These are phyloP conservation scores for Lavandula angustifolia DNA, from an alignment of 257 asterid genomes.

Conservation along the genomic window DNA sequence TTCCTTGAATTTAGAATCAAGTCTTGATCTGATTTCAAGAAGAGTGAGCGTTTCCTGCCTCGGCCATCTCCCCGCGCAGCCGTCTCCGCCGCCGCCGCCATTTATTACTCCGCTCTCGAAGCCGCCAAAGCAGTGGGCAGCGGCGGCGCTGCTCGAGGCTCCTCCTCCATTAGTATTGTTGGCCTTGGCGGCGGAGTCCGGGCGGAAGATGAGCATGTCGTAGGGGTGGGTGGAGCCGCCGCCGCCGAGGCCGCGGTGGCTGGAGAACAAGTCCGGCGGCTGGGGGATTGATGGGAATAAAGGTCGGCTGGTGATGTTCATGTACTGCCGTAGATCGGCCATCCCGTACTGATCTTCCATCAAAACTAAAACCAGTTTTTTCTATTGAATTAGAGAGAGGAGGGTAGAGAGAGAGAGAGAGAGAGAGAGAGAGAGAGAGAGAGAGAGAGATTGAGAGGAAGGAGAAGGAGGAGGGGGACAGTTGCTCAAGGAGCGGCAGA, in stretches of 20 bases:
- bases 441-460: background rate
- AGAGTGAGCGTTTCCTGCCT: conserved; percentile 90
- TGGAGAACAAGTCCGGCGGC: conserved; percentile 43
- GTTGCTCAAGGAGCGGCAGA: conserved; percentile 61
- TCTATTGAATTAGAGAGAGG: background rate
- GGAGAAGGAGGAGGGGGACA: conserved; percentile 19
- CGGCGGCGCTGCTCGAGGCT: background rate
- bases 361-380: background rate
- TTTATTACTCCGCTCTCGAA: conserved; percentile 31
- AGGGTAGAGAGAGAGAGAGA: conserved; percentile 6
- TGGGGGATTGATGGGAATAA: conserved; percentile 42
- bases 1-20: conserved; percentile 80
- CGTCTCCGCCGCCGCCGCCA: conserved; percentile 29
- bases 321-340: conserved; percentile 64
- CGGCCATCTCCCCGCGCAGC: conserved; percentile 80
- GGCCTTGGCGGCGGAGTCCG: conserved; percentile 28
- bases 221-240: conserved; percentile 46
- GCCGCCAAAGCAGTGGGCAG: conserved; percentile 28
- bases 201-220: conserved; percentile 54
- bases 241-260: conserved; percentile 36
- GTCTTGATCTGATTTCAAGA: conserved; percentile 86
- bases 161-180: too few species aligned
- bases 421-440: background rate
- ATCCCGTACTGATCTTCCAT: conserved; percentile 82
- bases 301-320: conserved; percentile 42